Conservation (phyloP, 805 yeast genomes). For the Candida wancherniae region DNA sequence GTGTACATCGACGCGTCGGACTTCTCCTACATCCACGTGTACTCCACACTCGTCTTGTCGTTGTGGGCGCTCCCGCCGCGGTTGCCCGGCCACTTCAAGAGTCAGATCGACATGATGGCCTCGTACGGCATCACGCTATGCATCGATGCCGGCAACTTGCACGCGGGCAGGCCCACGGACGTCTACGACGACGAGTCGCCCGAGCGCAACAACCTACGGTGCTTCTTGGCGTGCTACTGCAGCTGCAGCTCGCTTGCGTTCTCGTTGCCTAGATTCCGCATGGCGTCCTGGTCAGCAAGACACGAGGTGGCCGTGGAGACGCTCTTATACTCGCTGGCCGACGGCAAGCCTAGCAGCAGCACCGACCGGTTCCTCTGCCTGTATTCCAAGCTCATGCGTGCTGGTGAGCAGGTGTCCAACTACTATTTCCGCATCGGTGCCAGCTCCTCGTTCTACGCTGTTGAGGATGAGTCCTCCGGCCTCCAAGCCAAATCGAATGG, state of each 20-base stretch:
- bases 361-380: slow-evolving; percentile 33
- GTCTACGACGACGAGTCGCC: slow-evolving; percentile 17
- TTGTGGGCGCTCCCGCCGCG: slow-evolving; percentile 53
- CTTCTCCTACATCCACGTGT: slow-evolving; percentile 38
- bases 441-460: too few species aligned
- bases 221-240: slow-evolving; percentile 45
- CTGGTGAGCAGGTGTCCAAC: slow-evolving; percentile 47
- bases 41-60: slow-evolving; percentile 41
- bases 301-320: slow-evolving; percentile 32
- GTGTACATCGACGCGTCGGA: slow-evolving; percentile 41
- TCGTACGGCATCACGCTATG: slow-evolving; percentile 44
- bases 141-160: slow-evolving; percentile 41
- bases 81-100: slow-evolving; percentile 48
- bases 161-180: slow-evolving; percentile 1
- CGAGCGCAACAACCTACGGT: slow-evolving; percentile 31
- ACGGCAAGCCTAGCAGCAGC: neutral
- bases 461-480: too few species aligned
- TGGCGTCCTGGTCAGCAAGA: slow-evolving; percentile 44
- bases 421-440: too few species aligned
- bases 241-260: slow-evolving; percentile 50
- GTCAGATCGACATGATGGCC: slow-evolving; percentile 44
- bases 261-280: slow-evolving; percentile 46
- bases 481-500: too few species aligned
- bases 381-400: slow-evolving; percentile 40
- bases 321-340: slow-evolving; percentile 15